phyloP scores from a whole-genome alignment of 1,284 basidiomycete genomes.

The Serendipita sp. region DNA sequence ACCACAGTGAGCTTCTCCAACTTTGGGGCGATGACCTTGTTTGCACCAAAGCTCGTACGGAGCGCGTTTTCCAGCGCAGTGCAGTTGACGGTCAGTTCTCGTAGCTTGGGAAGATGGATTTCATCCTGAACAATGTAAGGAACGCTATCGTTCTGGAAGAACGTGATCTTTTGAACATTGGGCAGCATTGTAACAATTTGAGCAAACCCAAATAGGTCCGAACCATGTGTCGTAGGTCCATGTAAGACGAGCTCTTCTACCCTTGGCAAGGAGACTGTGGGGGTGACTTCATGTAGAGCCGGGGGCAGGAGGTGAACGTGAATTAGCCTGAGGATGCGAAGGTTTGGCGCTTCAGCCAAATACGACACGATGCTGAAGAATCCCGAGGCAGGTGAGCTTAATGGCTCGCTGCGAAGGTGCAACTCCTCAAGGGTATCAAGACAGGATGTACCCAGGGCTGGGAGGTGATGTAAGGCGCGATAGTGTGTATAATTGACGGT shows the following conservation, averaged over 20 bases:
- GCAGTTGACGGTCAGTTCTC: neutral
- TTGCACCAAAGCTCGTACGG: slow-evolving; percentile 1
- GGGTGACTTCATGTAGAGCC: neutral
- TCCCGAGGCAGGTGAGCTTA: neutral
- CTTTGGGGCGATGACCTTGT: neutral
- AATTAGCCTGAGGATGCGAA: neutral
- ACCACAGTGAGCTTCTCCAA: neutral
- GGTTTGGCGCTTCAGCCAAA: neutral
- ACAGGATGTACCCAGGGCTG: neutral
- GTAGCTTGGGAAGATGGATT: neutral
- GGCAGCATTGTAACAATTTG: neutral
- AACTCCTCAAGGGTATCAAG: slow-evolving; percentile 2
- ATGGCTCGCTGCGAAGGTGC: neutral
- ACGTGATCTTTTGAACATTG: slow-evolving; percentile 4
- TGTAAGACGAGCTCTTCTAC: neutral
- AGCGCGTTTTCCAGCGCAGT: neutral
- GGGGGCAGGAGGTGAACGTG: slow-evolving; percentile 1
- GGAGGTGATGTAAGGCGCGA: neutral
- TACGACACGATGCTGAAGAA: slow-evolving; percentile 1
- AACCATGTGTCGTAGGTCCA: neutral
- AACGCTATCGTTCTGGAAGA: neutral
- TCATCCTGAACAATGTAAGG: neutral
- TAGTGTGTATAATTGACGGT: slow-evolving; percentile 6
- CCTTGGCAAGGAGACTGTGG: neutral
- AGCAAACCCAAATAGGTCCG: neutral